phyloP scores from a whole-genome alignment of 805 yeast genomes.

The Lachancea cidri region DNA sequence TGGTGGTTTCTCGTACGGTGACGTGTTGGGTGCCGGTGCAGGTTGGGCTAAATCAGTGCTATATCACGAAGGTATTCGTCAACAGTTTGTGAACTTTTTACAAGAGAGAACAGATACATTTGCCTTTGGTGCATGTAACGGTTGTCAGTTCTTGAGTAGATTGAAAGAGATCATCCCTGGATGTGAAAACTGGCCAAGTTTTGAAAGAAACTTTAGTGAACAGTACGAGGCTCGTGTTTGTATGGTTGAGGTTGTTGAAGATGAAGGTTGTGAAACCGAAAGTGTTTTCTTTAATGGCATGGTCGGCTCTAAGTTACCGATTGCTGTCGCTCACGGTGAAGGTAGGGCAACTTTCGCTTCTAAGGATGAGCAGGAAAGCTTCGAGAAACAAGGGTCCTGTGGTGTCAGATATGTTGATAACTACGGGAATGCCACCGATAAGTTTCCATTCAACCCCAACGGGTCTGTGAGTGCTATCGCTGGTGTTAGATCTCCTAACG shows the following conservation, averaged over 20 bases:
- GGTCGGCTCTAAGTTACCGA: conserved; percentile 92
- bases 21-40: conserved; percentile 96
- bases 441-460: conserved; percentile 92
- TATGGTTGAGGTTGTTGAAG: conserved; percentile 73
- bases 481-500: conserved; percentile 84
- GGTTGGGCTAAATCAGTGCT: conserved; percentile 98
- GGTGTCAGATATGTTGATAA: conserved; percentile 85
- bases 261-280: conserved; percentile 40
- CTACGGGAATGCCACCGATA: conserved; percentile 76
- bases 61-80: conserved; percentile 70
- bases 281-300: conserved; percentile 78
- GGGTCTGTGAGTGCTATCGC: conserved; percentile 93
- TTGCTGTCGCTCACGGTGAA: conserved; percentile 98
- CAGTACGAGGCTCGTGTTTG: conserved; percentile 95
- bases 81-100: conserved; percentile 77
- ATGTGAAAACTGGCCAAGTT: conserved; percentile 86
- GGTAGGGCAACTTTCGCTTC: conserved; percentile 76
- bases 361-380: conserved; percentile 41
- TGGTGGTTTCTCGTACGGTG: conserved; percentile 99
- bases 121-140: conserved; percentile 98
- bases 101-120: conserved; percentile 84
- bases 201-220: conserved; percentile 85
- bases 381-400: conserved; percentile 49
- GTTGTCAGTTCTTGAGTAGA: conserved; percentile 92
- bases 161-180: conserved; percentile 84